phyloP scores from a whole-genome alignment of 2,329 filamentous ascomycete species.

The Hymenoscyphus albidus region DNA sequence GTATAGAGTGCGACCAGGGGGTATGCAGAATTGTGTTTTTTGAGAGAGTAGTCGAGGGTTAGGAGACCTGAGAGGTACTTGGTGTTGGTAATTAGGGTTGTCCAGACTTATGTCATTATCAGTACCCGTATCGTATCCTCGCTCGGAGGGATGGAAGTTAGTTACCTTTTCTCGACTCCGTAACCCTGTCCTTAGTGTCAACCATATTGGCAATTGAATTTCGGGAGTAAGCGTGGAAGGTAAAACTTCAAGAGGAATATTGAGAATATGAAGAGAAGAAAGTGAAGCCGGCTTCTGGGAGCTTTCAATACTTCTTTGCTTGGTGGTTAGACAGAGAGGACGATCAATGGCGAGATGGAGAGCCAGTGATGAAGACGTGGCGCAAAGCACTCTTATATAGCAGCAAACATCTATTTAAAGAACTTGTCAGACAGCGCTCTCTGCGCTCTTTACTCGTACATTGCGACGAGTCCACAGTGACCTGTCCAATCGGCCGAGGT shows the following conservation, averaged over 20 bases:
- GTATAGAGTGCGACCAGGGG: conserved; percentile 83
- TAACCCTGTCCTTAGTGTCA: conserved; percentile 23
- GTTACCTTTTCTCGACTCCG: conserved; percentile 32
- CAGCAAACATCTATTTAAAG: not conserved
- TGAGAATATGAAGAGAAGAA: not conserved
- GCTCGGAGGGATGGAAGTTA: conserved; percentile 1
- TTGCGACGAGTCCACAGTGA: not conserved
- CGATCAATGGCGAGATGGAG: not conserved
- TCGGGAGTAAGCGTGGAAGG: too few species aligned
- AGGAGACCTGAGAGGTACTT: conserved; percentile 78
- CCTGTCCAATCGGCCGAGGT: not conserved
- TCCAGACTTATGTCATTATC: conserved; percentile 63
- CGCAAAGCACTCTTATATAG: not conserved
- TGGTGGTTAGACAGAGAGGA: not conserved
- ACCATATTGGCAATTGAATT: conserved; percentile 18
- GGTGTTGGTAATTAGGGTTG: conserved; percentile 80
- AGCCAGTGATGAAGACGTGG: not conserved
- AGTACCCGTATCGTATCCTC: not conserved
- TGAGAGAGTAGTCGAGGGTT: conserved; percentile 75
- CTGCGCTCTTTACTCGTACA: too few species aligned
- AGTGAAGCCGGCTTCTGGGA: not conserved
- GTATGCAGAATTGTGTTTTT: conserved; percentile 61
- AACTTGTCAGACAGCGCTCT: too few species aligned
- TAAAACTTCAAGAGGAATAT: not conserved
- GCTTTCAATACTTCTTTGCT: not conserved